Conservation (phyloP, 106 monocot genomes). For the Dendrobium nobile region DNA sequence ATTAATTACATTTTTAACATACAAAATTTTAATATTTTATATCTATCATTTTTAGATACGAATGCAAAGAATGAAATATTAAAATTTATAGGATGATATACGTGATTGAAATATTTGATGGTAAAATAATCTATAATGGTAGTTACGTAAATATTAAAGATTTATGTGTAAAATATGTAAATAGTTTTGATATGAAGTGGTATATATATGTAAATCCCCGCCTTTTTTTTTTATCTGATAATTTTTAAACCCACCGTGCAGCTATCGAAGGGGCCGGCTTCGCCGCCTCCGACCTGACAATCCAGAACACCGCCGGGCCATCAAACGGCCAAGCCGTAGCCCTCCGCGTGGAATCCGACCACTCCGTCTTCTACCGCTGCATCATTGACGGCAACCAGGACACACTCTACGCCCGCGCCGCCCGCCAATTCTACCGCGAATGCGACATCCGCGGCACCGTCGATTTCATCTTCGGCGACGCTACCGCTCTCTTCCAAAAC, state of each 20-base stretch:
- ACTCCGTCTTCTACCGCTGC: slow-evolving; percentile 23
- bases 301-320: slow-evolving; percentile 30
- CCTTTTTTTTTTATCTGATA: too few species aligned
- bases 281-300: slow-evolving; percentile 14
- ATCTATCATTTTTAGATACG: too few species aligned
- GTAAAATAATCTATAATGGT: too few species aligned
- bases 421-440: not conserved
- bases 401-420: slow-evolving; percentile 21
- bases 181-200: too few species aligned
- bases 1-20: too few species aligned
- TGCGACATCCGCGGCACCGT: slow-evolving; percentile 21
- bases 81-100: too few species aligned
- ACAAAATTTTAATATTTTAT: too few species aligned
- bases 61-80: too few species aligned
- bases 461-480: not conserved
- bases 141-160: too few species aligned
- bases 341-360: slow-evolving; percentile 13
- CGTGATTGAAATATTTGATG: too few species aligned
- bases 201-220: too few species aligned
- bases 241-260: not conserved
- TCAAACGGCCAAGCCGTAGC: slow-evolving; percentile 25
- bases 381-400: slow-evolving; percentile 26
- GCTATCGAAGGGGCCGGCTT: slow-evolving; percentile 13
- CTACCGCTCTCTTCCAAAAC: slow-evolving; percentile 16
- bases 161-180: too few species aligned